Evolutionary conservation across 768 basidiomycete species (phyloP), one percentile per base, ranked within the genome.

Genomic region (Clavaria fumosa): DNA sequence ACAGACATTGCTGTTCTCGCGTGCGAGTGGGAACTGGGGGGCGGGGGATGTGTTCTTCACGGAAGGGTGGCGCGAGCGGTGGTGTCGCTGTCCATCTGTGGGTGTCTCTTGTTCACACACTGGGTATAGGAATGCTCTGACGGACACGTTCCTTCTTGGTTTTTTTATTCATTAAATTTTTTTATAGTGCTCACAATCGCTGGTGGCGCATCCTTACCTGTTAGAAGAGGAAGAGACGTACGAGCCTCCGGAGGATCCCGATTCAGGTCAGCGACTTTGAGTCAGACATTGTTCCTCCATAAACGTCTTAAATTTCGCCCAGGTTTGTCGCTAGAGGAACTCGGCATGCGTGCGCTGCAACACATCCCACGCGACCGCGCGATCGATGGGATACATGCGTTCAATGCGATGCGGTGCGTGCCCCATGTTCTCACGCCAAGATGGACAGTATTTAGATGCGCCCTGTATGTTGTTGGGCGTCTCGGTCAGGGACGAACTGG

Each of bases 211-310:
- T 47, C 62, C 70, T 19, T 85, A 66, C 54, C 60, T 88, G 17
- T 54, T 83, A 7, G 66, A 79, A 44, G 80, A 81, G 53, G 85
- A 88, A 44, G 81, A 83, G 28, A 83, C 77, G 0, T 88, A 83
- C 43, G 79, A 84, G 50, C 82, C 80, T 1, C 85, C 84, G 3
- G 75, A 82, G 48, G 85, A 88, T 54, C 84, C 85, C 7, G 85
- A 89, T 51, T 83, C 75, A 43, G 74, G 84, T 75, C n/a, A 43
- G 31, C 7, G 21, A 14, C 15, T 11, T 38, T 38, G 15, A 5
- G 21, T 2, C 10, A 9, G 17, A 20, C 36, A 15, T 34, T 23
- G 18, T 35, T n/a, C n/a, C n/a, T n/a, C n/a, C n/a, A 24, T 31
- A 34, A 7, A 22, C 41, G 26, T 7, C 45, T 30, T 18, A 22